Evolutionary conservation across 306 rosid genomes (phyloP).

Genomic region (Fragaria vesca): DNA sequence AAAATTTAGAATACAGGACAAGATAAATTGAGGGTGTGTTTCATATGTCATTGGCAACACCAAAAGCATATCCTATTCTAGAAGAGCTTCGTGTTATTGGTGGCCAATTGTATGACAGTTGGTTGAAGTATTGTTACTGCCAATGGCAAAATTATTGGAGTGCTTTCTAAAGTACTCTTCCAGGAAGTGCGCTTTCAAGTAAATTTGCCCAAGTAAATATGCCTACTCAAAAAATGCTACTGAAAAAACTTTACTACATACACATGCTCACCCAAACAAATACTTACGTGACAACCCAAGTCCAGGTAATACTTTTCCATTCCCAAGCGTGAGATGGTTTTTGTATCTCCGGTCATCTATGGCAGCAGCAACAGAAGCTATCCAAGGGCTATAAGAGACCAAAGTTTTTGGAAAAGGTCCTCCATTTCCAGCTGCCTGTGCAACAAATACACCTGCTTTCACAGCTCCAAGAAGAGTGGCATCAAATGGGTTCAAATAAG

Average conservation of each 20-base stretch:
- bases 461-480: slow-evolving; percentile 99
- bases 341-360: slow-evolving; percentile 98
- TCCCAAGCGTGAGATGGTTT: slow-evolving; percentile 89
- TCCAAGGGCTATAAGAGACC: slow-evolving; percentile 99
- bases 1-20: neutral
- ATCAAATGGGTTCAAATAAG: slow-evolving; percentile 93
- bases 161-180: neutral
- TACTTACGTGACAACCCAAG: slow-evolving; percentile 93
- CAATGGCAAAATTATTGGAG: neutral
- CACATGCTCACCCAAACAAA: slow-evolving; percentile 14
- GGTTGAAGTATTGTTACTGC: neutral
- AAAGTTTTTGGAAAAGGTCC: slow-evolving; percentile 96
- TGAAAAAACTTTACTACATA: neutral
- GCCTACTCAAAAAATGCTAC: neutral
- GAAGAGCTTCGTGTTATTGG: neutral
- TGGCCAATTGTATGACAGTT: neutral
- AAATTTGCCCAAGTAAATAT: neutral
- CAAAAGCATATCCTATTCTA: neutral
- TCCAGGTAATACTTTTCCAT: slow-evolving; percentile 91
- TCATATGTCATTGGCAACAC: neutral
- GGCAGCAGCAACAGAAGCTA: slow-evolving; percentile 91
- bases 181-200: neutral
- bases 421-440: slow-evolving; percentile 99
- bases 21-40: neutral
- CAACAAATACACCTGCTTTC: slow-evolving; percentile 99